Base-by-base conservation (phyloP, 129 eudicot genomes). In the Glebionis coronaria region DNA sequence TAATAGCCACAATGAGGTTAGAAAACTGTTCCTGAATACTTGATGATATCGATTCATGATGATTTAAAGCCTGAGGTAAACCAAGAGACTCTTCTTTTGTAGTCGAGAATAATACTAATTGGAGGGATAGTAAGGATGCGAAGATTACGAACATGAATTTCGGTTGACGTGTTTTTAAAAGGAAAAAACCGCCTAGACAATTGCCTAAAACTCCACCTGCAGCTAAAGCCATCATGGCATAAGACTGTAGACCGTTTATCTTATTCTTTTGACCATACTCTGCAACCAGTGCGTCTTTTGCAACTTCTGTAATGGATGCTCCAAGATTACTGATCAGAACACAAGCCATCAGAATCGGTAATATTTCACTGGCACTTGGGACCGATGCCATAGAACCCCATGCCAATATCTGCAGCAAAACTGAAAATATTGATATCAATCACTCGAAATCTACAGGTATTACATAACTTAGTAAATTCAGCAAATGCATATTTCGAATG, bases 171-270 rank as follows among this genome's bases (percentile, higher is more conserved):
- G 90, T 65, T 81, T 60, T 89, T 4, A 82, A 44, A 3, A 93
- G 58, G 69, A 73, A 79, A 81, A 74, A 80, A 0, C 99, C 99
- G 10, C 95, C 95, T 1, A 93, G 56, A 58, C 83, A 84, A 68
- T 93, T 87, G 52, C 93, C 99, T 25, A 89, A 56, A 56, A 93
- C 78, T 18, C 97, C 97, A 16, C 97, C 99, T 13, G 81, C 64
- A 20, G 99, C 99, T 55, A 81, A 82, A 49, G 97, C 95, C 90
- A 87, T 93, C 69, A 86, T 82, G 3, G 97, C 91, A n/a, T 89
- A 89, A 28, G 99, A 93, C 56, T 93, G 99, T 5, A 93, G 88
- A 46, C 97, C 97, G 9, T 68, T 71, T 42, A 87, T 65, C 53
- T 79, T 84, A 80, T 86, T 81, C 20, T 77, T 78, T 59, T 86